Evolutionary conservation across 1,284 basidiomycete genomes (phyloP).

Genomic region (Trichosporon sp.): DNA sequence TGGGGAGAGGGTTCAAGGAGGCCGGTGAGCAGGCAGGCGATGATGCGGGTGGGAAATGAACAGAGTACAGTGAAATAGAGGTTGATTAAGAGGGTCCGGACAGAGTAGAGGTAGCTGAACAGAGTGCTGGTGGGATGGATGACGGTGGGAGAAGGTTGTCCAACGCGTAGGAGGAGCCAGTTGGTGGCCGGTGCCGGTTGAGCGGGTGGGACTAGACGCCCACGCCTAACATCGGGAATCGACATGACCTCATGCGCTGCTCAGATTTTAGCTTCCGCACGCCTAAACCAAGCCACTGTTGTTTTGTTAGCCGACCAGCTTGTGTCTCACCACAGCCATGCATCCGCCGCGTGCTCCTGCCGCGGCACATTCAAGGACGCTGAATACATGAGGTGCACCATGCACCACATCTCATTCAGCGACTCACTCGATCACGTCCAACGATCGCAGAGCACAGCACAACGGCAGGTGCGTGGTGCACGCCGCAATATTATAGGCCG

Average conservation of each 20-base stretch:
- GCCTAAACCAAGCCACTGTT: background rate
- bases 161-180: conserved; percentile 1
- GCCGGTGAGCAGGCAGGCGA: background rate
- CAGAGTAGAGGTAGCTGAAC: conserved; percentile 2
- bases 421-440: background rate
- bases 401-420: background rate
- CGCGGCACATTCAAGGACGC: background rate
- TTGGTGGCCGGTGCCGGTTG: conserved; percentile 4
- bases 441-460: background rate
- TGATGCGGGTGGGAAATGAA: background rate
- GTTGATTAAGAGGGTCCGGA: background rate
- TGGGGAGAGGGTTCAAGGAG: background rate
- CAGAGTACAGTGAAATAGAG: background rate
- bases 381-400: background rate
- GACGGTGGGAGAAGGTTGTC: conserved; percentile 3
- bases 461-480: background rate
- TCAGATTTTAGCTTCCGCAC: conserved; percentile 4
- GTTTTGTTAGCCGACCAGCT: background rate
- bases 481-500: no score
- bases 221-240: background rate
- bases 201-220: background rate
- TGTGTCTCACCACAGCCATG: background rate
- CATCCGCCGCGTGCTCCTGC: background rate
- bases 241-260: conserved; percentile 1
- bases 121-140: background rate